These are phyloP conservation scores for Oryza australiensis DNA, from an alignment of 176 grass and related monocot species.

Conservation along the genomic window DNA sequence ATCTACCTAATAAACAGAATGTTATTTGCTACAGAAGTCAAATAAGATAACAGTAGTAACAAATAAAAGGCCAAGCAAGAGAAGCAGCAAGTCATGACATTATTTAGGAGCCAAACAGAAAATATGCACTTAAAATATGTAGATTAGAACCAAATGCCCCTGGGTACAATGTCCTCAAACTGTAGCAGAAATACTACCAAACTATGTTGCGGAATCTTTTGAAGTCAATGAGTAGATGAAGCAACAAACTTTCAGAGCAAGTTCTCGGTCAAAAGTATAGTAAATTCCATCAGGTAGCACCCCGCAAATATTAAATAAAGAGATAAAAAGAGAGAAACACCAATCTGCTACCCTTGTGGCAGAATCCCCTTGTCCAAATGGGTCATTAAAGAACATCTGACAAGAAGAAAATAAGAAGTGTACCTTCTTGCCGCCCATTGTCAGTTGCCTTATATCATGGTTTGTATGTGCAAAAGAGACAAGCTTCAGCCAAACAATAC, in stretches of 20 bases:
- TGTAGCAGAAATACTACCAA: constrained; percentile 2
- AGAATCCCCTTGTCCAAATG: not conserved
- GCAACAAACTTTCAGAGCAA: not conserved
- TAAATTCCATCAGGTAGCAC: constrained; percentile 10
- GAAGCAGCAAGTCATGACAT: not conserved
- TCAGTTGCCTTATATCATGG: constrained; percentile 83
- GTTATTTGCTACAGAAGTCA: constrained; percentile 27
- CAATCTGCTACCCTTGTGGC: not conserved
- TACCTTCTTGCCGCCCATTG: constrained; percentile 70
- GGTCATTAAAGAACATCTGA: constrained; percentile 6
- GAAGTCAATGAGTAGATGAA: not conserved
- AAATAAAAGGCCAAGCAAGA: constrained; percentile 6
- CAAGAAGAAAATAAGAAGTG: not conserved
- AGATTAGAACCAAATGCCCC: not conserved
- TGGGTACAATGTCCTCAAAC: not conserved
- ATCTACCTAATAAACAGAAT: constrained; percentile 38
- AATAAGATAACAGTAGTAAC: not conserved
- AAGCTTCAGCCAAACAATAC: constrained; percentile 93
- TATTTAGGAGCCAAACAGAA: not conserved
- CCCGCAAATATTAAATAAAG: constrained; percentile 4
- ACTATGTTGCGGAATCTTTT: constrained; percentile 16
- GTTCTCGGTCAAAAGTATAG: not conserved
- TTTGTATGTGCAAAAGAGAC: constrained; percentile 97
- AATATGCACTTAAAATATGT: constrained; percentile 12
- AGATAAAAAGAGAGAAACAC: not conserved